Evolutionary conservation across 208 protist genomes (phyloP), one percentile per base, ranked within the genome.

Genomic region (Naegleria gruberi): DNA sequence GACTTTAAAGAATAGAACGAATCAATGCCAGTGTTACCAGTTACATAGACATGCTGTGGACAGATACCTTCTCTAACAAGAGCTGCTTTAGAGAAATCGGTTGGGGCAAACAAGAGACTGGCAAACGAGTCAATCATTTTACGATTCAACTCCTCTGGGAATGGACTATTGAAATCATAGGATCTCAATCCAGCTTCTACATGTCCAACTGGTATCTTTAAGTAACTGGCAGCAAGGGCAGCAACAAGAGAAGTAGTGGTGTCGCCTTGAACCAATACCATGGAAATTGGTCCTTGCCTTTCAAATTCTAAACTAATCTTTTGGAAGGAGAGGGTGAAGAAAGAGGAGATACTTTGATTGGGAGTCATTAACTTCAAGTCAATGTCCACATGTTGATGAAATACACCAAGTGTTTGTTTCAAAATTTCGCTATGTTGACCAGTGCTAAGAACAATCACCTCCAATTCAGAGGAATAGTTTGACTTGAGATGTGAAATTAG

Each of bases 181-280:
- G 90, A 89, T 40, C 90, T 30, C 1, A 91, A 34, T 5, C 90
- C 90, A 7, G 90, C 90, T 46, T 91, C 90, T 7, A 91, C 82
- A 55, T 91, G 90, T 37, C 4, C 82, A 1, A 91, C 41, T 41
- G 51, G 37, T 17, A 91, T 89, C 6, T 43, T 40, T 55, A 89
- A 15, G 83, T 91, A 91, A 82, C 47, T 65, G 1, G 90, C 82
- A 34, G 37, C 26, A 4, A 91, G 23, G 7, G 82, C 90, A 43
- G n/a, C 41, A 8, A 89, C 5, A 44, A 12, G 40, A 15, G 90
- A 41, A 43, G 51, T 91, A 10, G 90, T 91, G 7, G 90, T 91
- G 47, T 91, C 90, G 10, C 90, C 90, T 77, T 91, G 90, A n/a
- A 91, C 83, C 3, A 91, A 15, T 4, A 91, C 46, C 37, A 91